Evolutionary conservation across 2,329 filamentous ascomycete species (phyloP), one percentile per base, ranked within the genome.

Genomic region (Arthroderma uncinatum): DNA sequence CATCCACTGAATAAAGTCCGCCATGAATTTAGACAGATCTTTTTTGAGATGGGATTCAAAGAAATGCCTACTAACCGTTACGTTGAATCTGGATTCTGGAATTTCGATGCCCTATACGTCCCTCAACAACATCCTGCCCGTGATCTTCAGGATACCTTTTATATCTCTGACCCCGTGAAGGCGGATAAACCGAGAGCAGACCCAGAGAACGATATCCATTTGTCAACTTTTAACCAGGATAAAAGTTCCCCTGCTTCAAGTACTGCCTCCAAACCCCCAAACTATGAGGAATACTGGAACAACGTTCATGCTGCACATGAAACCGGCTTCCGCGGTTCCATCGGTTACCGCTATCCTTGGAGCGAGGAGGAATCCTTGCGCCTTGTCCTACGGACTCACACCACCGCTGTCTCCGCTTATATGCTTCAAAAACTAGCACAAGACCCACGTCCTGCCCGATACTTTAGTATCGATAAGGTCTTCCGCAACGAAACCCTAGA

Each of bases 401-500:
- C 93, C 2, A 98, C 93, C 33, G 86, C 93, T 55, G 86, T 95
- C 62, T 94, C 87, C 39, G 87, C 92, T 28, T 89, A 88, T 67
- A 89, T 95, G 78, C 82, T 98, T 63, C 85, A 95, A 75, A 90
- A 90, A 68, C 81, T 98, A 55, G 90, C 93, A 28, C 82, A 86
- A 57, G 81, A 87, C 69, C 90, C 88, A 59, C 86, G 88, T 12
- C 87, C 89, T 4, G 90, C 89, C n/a, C 85, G 91, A 61, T 97
- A 95, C 78, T 98, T 98, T 79, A 95, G 89, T 61, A 98, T 98
- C 70, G 93, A 98, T 74, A 84, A 93, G 56, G 93, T 98, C 60
- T 98, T 98, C 85, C 84, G 89, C 64, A 98, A 98, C 73, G 93
- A 98, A 75, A 89, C 89, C 2, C 91, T 98, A 58, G 93, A 98